Percentiles rank a stretch among this genome's conserved stretches.
Evolutionary conservation across 352 stramenopile genomes (phyloP).

Genomic region (Phytopythium chamaehyphon): DNA sequence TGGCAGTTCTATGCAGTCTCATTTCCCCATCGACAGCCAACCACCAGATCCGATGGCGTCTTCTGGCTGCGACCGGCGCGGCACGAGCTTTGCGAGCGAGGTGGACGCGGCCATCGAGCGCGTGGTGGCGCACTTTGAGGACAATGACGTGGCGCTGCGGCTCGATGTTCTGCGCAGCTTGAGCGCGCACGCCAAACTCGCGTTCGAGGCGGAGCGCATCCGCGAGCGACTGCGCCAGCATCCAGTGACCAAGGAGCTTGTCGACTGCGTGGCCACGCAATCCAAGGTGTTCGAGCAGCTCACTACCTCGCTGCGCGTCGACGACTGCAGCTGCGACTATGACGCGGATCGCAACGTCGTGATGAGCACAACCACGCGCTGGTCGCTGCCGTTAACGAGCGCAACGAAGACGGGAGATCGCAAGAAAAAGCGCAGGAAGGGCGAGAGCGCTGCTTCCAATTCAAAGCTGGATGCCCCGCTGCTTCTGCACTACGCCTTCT

Average conservation of each 20-base stretch:
- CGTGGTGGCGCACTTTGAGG: slow-evolving; percentile 67
- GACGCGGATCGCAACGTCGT: slow-evolving; percentile 54
- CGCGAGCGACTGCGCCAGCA: slow-evolving; percentile 56
- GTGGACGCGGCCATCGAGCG: slow-evolving; percentile 70
- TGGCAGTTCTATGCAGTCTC: neutral
- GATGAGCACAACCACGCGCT: slow-evolving; percentile 55
- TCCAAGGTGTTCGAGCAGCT: slow-evolving; percentile 49
- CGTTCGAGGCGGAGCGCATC: slow-evolving; percentile 65
- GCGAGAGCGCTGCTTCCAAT: neutral
- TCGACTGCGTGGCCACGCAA: slow-evolving; percentile 41
- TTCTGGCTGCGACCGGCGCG: slow-evolving; percentile 43
- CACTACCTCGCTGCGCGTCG: slow-evolving; percentile 31
- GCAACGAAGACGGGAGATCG: slow-evolving; percentile 11
- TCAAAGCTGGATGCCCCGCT: slow-evolving; percentile 20
- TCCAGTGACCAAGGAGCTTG: slow-evolving; percentile 55
- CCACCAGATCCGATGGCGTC: slow-evolving; percentile 11
- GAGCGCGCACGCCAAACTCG: slow-evolving; percentile 48
- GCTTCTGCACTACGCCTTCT: slow-evolving; percentile 47
- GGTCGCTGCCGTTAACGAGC: slow-evolving; percentile 24
- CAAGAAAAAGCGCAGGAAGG: slow-evolving; percentile 43
- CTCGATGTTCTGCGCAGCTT: slow-evolving; percentile 64
- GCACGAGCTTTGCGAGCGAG: slow-evolving; percentile 52
- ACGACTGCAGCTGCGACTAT: slow-evolving; percentile 61
- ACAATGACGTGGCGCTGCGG: slow-evolving; percentile 58
- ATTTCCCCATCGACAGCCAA: neutral